These are phyloP conservation scores for Fomitopsis pulvina DNA, from an alignment of 768 basidiomycete species.

Conservation along the genomic window DNA sequence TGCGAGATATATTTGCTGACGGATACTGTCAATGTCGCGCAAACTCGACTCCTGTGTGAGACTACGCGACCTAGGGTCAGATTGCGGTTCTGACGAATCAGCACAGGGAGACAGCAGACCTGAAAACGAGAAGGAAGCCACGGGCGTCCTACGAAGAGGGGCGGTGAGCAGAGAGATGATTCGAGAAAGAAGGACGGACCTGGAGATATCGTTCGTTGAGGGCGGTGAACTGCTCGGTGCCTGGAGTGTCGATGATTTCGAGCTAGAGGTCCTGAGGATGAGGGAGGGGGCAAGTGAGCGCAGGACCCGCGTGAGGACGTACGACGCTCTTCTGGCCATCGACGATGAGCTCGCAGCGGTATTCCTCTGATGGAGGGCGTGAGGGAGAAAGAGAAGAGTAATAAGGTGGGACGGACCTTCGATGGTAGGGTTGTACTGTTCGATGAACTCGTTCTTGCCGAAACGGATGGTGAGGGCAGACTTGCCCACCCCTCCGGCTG, in stretches of 20 bases:
- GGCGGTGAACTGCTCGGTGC: conserved; percentile 79
- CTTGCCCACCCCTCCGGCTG: conserved; percentile 87
- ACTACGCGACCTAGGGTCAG: conserved; percentile 32
- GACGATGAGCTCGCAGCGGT: conserved; percentile 56
- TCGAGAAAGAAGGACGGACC: conserved; percentile 30
- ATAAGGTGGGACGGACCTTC: conserved; percentile 45
- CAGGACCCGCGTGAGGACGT: conserved; percentile 18
- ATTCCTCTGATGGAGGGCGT: conserved; percentile 48
- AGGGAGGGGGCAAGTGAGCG: conserved; percentile 3
- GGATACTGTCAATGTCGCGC: conserved; percentile 71
- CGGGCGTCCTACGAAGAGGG: conserved; percentile 45
- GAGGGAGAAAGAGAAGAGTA: conserved; percentile 1
- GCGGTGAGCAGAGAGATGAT: not conserved
- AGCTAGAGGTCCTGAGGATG: conserved; percentile 39
- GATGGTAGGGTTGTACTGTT: conserved; percentile 79
- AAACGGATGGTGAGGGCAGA: conserved; percentile 81
- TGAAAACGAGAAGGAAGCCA: conserved; percentile 83
- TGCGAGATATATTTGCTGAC: conserved; percentile 76
- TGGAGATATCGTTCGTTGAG: conserved; percentile 80
- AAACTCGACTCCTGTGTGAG: conserved; percentile 78
- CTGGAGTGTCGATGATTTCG: conserved; percentile 78
- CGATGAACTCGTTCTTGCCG: conserved; percentile 64
- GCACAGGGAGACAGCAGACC: conserved; percentile 31
- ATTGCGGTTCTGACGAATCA: not conserved
- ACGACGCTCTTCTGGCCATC: conserved; percentile 62